phyloP scores from a whole-genome alignment of 2,329 filamentous ascomycete species.

The Incumbomyces delicatus region DNA sequence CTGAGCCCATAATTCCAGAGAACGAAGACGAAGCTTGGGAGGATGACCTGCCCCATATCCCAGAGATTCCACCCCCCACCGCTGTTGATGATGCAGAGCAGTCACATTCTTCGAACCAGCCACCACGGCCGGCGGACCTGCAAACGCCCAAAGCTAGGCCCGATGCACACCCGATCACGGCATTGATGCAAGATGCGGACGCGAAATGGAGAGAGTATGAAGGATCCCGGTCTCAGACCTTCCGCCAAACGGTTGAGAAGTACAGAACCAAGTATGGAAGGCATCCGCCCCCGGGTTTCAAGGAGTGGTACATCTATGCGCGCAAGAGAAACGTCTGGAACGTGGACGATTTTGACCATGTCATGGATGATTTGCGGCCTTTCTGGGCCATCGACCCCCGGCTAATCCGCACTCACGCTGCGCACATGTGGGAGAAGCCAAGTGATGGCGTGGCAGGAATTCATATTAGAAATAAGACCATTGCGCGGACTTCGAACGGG shows the following conservation, averaged over 20 bases:
- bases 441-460: conserved; percentile 25
- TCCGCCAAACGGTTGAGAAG: conserved; percentile 30
- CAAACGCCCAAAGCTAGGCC: neutral
- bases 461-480: conserved; percentile 26
- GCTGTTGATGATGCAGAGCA: neutral
- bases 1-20: conserved; percentile 7
- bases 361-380: conserved; percentile 28
- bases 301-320: conserved; percentile 32
- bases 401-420: conserved; percentile 25
- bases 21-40: conserved; percentile 5
- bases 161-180: conserved; percentile 26
- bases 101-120: neutral
- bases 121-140: neutral
- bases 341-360: conserved; percentile 25
- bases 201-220: conserved; percentile 26
- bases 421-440: conserved; percentile 24
- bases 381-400: conserved; percentile 29
- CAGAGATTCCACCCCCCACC: neutral
- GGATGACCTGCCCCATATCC: conserved; percentile 2
- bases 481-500: conserved; percentile 28
- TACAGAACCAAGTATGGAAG: conserved; percentile 30
- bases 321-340: conserved; percentile 28
- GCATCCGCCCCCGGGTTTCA: conserved; percentile 32
- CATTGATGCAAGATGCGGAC: conserved; percentile 29
- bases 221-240: conserved; percentile 26